A percentile compares a stretch with the other conserved stretches of the same genome.
phyloP scores from a whole-genome alignment of 2,329 filamentous ascomycete genomes.

The Sphaerulina vaccinii region DNA sequence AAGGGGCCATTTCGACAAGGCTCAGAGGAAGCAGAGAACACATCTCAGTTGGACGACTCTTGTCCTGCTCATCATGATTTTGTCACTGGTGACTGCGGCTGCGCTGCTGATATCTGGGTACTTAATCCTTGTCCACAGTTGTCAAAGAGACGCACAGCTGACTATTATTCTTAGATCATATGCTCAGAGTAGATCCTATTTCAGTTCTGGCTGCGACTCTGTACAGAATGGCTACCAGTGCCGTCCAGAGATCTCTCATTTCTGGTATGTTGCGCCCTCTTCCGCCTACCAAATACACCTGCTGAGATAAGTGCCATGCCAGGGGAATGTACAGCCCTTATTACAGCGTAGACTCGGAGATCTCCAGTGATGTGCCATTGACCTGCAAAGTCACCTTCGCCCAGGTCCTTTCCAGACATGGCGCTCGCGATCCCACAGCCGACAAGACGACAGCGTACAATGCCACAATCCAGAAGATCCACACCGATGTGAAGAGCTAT shows the following conservation, averaged over 20 bases:
- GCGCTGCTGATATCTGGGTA: conserved; percentile 22
- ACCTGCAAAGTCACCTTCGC: conserved; percentile 77
- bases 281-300: background rate
- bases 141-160: background rate
- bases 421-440: conserved; percentile 74
- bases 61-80: conserved; percentile 15
- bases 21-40: conserved; percentile 1
- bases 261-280: conserved; percentile 53
- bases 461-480: conserved; percentile 64
- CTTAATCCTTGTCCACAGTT: background rate
- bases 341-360: conserved; percentile 69
- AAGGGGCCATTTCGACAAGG: background rate
- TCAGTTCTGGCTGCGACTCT: conserved; percentile 28
- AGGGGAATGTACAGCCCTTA: conserved; percentile 80
- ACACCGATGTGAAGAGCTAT: conserved; percentile 57
- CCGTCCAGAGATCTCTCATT: conserved; percentile 58
- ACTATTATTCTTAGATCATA: conserved; percentile 10
- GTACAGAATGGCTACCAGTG: conserved; percentile 60
- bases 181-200: conserved; percentile 2
- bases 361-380: conserved; percentile 59
- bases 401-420: conserved; percentile 79
- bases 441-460: conserved; percentile 66
- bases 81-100: conserved; percentile 10
- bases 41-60: background rate
- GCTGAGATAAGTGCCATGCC: background rate